A percentile compares a stretch with the other conserved stretches of the same genome.
Evolutionary conservation across 2,329 filamentous ascomycete species (phyloP).

Genomic region (Diaporthe sp.): DNA sequence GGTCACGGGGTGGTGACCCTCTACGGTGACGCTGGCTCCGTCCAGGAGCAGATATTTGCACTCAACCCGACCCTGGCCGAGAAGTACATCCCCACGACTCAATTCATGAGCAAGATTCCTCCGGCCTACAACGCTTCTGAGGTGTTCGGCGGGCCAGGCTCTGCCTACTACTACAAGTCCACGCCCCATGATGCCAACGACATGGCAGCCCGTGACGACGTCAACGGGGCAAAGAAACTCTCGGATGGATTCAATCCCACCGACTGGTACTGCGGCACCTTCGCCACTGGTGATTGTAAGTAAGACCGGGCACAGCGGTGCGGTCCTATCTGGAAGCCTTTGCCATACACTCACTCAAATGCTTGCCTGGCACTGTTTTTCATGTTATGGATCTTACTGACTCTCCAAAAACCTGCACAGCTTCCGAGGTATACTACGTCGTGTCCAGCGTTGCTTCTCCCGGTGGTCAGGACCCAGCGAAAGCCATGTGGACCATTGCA

Average conservation of each 20-base stretch:
- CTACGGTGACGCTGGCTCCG: constrained; percentile 3
- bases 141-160: not conserved
- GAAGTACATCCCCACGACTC: not conserved
- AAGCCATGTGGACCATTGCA: not conserved
- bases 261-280: constrained; percentile 11
- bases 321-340: not conserved
- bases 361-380: not conserved
- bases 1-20: constrained; percentile 22
- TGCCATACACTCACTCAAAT: not conserved
- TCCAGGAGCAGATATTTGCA: constrained; percentile 33
- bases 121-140: not conserved
- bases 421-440: not conserved
- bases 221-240: not conserved
- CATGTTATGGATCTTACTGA: not conserved
- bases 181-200: too few species aligned
- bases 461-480: not conserved
- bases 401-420: not conserved
- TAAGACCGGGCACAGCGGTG: not conserved
- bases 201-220: not conserved
- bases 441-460: not conserved
- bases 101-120: not conserved
- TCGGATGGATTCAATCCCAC: not conserved
- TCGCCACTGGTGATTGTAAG: constrained; percentile 14
- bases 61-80: constrained; percentile 15
- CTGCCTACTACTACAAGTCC: constrained; percentile 4